phyloP scores from a whole-genome alignment of 129 eudicot species.

The Helianthus tuberosus region DNA sequence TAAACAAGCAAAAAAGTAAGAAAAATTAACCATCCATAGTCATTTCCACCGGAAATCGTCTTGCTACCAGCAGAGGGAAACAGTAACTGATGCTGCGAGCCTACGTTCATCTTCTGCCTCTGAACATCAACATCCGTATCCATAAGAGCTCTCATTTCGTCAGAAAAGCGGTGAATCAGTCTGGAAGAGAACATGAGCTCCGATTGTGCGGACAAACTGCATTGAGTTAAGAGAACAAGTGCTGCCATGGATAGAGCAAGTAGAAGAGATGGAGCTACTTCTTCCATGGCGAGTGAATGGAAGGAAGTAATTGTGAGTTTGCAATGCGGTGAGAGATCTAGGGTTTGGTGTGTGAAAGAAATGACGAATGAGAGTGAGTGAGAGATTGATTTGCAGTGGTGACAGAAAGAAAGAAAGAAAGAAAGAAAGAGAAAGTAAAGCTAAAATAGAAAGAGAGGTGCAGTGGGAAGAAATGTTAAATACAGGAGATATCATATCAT shows the following conservation, averaged over 20 bases:
- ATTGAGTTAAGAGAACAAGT: constrained; percentile 24
- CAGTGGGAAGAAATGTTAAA: background rate
- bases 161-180: constrained; percentile 39
- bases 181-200: constrained; percentile 47
- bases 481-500: constrained; percentile 2
- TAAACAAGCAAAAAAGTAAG: constrained; percentile 11
- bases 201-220: constrained; percentile 29
- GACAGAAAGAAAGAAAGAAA: constrained; percentile 59
- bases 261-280: constrained; percentile 12
- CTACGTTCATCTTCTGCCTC: constrained; percentile 74
- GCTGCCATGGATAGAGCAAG: constrained; percentile 14
- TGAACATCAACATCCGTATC: constrained; percentile 34
- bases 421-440: constrained; percentile 30
- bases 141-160: no score
- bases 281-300: constrained; percentile 22
- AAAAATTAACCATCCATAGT: constrained; percentile 76
- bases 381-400: background rate
- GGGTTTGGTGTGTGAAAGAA: background rate
- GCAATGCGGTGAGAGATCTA: constrained; percentile 21
- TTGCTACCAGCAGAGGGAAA: constrained; percentile 76
- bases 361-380: constrained; percentile 8
- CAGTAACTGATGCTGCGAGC: constrained; percentile 50
- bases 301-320: no score
- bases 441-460: constrained; percentile 19
- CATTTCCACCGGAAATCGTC: constrained; percentile 75